Evolutionary conservation across 2,329 filamentous ascomycete genomes (phyloP).

Genomic region (Apiospora kogelbergensis): DNA sequence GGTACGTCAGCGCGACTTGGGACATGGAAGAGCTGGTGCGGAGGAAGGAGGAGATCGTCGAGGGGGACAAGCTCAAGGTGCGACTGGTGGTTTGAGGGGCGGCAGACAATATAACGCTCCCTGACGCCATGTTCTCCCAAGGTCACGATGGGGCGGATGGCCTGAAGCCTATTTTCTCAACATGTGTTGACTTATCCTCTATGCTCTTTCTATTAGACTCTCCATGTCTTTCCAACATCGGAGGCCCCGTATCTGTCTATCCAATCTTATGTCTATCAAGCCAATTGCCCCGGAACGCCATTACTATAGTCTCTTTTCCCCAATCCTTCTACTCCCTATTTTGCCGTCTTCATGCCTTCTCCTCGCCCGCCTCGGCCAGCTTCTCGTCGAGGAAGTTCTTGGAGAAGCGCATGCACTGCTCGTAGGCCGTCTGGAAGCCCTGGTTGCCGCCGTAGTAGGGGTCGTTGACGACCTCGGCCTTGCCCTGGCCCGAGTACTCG

Average conservation of each 20-base stretch:
- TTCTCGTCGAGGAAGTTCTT: conserved; percentile 67
- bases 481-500: conserved; percentile 68
- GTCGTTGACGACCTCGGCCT: conserved; percentile 74
- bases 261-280: not conserved
- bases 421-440: conserved; percentile 83
- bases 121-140: not conserved
- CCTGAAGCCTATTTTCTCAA: no score
- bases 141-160: not conserved
- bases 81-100: conserved; percentile 22
- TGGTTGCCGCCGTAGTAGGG: conserved; percentile 88
- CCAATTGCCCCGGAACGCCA: not conserved
- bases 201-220: not conserved
- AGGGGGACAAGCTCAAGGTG: conserved; percentile 28
- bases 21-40: conserved; percentile 36
- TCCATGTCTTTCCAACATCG: not conserved
- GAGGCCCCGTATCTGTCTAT: no score
- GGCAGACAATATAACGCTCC: no score
- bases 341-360: not conserved
- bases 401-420: conserved; percentile 78
- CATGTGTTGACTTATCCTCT: no score
- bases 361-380: not conserved
- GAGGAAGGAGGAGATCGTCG: conserved; percentile 29
- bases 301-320: not conserved
- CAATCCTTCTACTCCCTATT: not conserved
- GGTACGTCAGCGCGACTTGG: conserved; percentile 40